Evolutionary conservation across 2,329 filamentous ascomycete genomes (phyloP).

Genomic region (Arthroderma sp.): DNA sequence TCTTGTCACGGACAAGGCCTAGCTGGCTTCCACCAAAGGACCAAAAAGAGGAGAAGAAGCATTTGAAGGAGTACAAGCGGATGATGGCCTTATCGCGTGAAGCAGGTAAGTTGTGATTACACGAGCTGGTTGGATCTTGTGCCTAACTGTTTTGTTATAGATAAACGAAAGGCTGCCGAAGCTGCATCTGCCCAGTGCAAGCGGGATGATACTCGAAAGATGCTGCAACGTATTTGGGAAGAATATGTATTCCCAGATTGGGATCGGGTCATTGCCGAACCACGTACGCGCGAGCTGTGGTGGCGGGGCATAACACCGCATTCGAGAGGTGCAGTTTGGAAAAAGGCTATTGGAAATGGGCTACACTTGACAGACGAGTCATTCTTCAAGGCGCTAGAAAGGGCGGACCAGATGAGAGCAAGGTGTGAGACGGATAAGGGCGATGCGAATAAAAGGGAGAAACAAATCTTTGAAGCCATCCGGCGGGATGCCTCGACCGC

Average conservation of each 20-base stretch:
- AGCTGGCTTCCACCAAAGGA: constrained; percentile 57
- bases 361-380: constrained; percentile 42
- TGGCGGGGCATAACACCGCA: constrained; percentile 49
- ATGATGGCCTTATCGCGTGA: constrained; percentile 53
- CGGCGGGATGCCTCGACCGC: constrained; percentile 39
- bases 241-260: constrained; percentile 48
- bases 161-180: constrained; percentile 37
- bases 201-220: constrained; percentile 38
- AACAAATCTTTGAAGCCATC: constrained; percentile 42
- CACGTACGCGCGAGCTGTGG: constrained; percentile 47
- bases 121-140: no score
- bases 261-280: constrained; percentile 41
- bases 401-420: constrained; percentile 38
- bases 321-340: constrained; percentile 45
- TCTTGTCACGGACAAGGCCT: constrained; percentile 52
- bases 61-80: constrained; percentile 58
- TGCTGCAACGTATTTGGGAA: constrained; percentile 48
- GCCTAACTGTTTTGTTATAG: constrained; percentile 17
- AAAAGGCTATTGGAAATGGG: constrained; percentile 48
- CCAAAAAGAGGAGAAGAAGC: constrained; percentile 77
- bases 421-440: constrained; percentile 29
- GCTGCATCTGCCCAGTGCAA: constrained; percentile 36
- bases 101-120: constrained; percentile 30
- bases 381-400: constrained; percentile 43
- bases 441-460: constrained; percentile 31